Evolutionary conservation across 2,329 filamentous ascomycete genomes (phyloP).

Genomic region (Pseudopithomyces chartarum): DNA sequence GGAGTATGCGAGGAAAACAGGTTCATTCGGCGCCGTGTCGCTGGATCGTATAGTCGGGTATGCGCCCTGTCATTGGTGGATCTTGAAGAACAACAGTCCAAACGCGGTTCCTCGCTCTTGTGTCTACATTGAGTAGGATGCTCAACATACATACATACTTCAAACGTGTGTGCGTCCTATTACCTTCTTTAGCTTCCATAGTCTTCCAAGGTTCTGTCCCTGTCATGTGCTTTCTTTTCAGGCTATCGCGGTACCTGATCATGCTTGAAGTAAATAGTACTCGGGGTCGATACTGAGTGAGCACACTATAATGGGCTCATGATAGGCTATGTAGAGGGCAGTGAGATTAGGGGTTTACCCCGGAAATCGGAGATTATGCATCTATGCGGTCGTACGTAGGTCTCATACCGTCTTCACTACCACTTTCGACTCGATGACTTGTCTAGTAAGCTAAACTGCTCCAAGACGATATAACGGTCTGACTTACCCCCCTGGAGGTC

Average conservation of each 20-base stretch:
- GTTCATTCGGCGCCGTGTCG: neutral
- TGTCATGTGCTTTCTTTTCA: neutral
- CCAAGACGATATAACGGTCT: neutral
- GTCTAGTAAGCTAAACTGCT: neutral
- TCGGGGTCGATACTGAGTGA: too few relatives aligned
- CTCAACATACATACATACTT: neutral
- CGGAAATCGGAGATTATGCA: neutral
- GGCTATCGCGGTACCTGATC: neutral
- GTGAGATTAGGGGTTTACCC: too few relatives aligned
- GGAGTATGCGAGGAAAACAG: neutral
- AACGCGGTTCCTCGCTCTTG: neutral
- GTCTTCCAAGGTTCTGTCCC: neutral
- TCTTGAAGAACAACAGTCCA: neutral
- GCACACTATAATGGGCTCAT: neutral
- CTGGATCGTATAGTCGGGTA: neutral
- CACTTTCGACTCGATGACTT: neutral
- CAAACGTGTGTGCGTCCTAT: neutral
- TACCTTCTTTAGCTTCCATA: neutral
- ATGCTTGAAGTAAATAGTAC: neutral
- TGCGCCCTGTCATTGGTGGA: neutral
- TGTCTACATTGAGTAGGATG: neutral
- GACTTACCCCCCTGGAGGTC: constrained; percentile 19
- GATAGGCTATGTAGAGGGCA: neutral
- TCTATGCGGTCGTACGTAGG: too few relatives aligned
- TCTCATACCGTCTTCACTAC: neutral